Evolutionary conservation across 805 yeast genomes (phyloP).

Genomic region (Metschnikowia picachoensis): DNA sequence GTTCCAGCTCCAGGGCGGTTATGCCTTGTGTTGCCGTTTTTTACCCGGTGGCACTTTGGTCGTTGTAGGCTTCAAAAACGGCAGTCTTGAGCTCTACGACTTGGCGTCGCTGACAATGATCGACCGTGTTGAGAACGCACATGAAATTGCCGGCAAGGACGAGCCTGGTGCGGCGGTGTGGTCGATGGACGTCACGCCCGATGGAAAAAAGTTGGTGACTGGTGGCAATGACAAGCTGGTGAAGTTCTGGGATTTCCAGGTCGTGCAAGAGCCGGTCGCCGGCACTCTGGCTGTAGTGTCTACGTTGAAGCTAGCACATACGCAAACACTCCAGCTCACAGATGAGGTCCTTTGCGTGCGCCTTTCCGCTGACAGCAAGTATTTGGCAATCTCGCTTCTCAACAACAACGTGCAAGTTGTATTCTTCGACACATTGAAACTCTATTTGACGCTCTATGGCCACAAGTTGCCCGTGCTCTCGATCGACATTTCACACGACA

Average conservation of each 20-base stretch:
- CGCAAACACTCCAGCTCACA: constrained; percentile 75
- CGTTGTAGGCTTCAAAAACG: constrained; percentile 84
- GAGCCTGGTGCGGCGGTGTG: constrained; percentile 63
- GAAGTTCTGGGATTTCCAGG: constrained; percentile 82
- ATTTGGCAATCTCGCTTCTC: constrained; percentile 76
- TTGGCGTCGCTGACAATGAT: constrained; percentile 75
- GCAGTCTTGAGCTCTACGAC: constrained; percentile 80
- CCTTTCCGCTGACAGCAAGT: constrained; percentile 75
- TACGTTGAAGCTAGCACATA: constrained; percentile 60
- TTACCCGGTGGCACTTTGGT: constrained; percentile 90
- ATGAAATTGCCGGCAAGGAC: constrained; percentile 34
- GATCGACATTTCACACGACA: constrained; percentile 85
- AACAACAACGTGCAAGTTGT: constrained; percentile 97
- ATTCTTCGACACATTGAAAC: constrained; percentile 80
- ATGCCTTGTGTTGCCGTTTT: constrained; percentile 74
- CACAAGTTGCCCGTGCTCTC: constrained; percentile 94
- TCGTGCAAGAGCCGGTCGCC: constrained; percentile 63
- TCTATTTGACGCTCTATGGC: constrained; percentile 86
- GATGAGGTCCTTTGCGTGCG: constrained; percentile 83
- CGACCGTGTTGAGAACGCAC: constrained; percentile 67
- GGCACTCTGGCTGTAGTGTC: constrained; percentile 57
- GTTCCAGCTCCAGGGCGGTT: constrained; percentile 69
- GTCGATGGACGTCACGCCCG: constrained; percentile 83
- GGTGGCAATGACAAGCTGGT: constrained; percentile 93
- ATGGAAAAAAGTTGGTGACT: constrained; percentile 80